A percentile compares a stretch with the other conserved stretches of the same genome.
Evolutionary conservation across 257 asterid species (phyloP).

Genomic region (Forsythia viridissima): DNA sequence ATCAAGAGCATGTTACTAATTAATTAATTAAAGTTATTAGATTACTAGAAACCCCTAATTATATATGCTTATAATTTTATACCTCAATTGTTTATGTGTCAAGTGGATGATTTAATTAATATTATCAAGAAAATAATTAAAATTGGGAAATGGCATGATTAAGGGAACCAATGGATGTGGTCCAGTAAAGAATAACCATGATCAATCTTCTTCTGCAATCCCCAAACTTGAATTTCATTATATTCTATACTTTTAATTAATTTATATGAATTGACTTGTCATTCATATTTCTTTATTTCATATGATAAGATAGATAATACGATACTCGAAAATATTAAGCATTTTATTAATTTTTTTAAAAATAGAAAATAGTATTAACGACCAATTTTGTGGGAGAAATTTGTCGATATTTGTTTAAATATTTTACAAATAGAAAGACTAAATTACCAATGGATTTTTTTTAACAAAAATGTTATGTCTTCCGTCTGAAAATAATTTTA

Average conservation of each 20-base stretch:
- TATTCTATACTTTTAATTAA: slow-evolving; percentile 1
- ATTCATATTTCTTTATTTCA: not conserved
- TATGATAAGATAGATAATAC: too few species aligned
- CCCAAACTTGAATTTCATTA: slow-evolving; percentile 24
- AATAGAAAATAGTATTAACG: too few species aligned
- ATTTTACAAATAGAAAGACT: too few species aligned
- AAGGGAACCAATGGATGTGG: slow-evolving; percentile 72
- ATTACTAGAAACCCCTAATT: slow-evolving; percentile 13
- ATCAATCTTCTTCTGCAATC: slow-evolving; percentile 39
- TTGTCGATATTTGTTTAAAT: too few species aligned
- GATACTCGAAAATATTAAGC: too few species aligned
- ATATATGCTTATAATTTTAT: slow-evolving; percentile 22
- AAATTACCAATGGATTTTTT: too few species aligned
- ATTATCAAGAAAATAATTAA: slow-evolving; percentile 13
- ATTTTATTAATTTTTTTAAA: too few species aligned
- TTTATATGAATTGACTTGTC: not conserved
- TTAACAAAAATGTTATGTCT: too few species aligned
- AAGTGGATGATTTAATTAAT: slow-evolving; percentile 41
- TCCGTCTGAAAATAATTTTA: too few species aligned
- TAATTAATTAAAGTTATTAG: slow-evolving; percentile 34
- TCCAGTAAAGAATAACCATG: slow-evolving; percentile 42
- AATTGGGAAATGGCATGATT: slow-evolving; percentile 66
- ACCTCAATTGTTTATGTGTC: slow-evolving; percentile 35
- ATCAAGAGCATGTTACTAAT: slow-evolving; percentile 77
- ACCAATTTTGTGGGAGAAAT: not conserved